Conservation (phyloP, 768 basidiomycete genomes). For the Podaxis sp. region DNA sequence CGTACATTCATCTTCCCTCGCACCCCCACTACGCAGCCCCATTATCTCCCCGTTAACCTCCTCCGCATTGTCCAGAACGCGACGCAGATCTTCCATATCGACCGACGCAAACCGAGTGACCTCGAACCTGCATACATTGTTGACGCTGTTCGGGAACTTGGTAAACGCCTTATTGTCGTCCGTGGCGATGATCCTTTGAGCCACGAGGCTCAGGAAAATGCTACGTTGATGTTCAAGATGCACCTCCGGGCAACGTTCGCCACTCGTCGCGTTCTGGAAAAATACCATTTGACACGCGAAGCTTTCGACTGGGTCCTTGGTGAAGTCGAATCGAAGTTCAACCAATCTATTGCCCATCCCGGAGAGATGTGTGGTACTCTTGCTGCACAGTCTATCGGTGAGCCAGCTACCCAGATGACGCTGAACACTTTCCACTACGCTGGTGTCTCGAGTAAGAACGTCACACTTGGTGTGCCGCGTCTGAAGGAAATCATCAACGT, state of each 20-base stretch:
- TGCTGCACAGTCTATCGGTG: constrained; percentile 97
- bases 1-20: constrained; percentile 85
- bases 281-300: constrained; percentile 83
- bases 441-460: constrained; percentile 99
- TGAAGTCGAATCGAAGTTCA: constrained; percentile 95
- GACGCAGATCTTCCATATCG: constrained; percentile 95
- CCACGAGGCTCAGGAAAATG: constrained; percentile 78
- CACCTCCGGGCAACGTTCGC: constrained; percentile 90
- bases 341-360: constrained; percentile 86
- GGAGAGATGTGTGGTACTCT: constrained; percentile 99
- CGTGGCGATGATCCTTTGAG: constrained; percentile 80
- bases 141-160: constrained; percentile 71
- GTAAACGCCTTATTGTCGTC: constrained; percentile 79
- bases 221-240: constrained; percentile 91
- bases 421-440: constrained; percentile 99
- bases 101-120: constrained; percentile 89
- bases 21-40: constrained; percentile 64
- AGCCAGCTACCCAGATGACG: constrained; percentile 99
- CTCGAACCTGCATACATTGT: constrained; percentile 87
- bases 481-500: constrained; percentile 99
- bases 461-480: constrained; percentile 98
- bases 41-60: constrained; percentile 94
- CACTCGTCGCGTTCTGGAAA: constrained; percentile 82
- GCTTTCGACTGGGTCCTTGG: constrained; percentile 98
- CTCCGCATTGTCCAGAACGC: constrained; percentile 95